A percentile compares a stretch with the other conserved stretches of the same genome.
These are phyloP conservation scores for Nannizziopsis arthrosporioides DNA, from an alignment of 2,329 filamentous ascomycete species.

Conservation along the genomic window DNA sequence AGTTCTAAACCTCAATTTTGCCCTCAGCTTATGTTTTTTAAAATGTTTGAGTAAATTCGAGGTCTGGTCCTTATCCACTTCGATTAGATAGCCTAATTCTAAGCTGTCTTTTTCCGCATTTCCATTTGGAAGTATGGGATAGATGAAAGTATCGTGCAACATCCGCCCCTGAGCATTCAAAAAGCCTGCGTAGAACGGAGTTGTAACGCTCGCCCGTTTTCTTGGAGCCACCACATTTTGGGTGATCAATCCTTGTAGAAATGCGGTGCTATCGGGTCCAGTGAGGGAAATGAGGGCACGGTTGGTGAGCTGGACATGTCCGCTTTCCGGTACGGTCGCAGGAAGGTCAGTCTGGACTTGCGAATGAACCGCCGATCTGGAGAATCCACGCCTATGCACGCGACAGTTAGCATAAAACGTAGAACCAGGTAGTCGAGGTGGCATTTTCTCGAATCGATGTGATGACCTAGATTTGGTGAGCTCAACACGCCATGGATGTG, in stretches of 20 bases:
- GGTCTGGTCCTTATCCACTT: constrained; percentile 62
- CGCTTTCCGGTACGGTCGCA: constrained; percentile 31
- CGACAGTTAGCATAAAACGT: constrained; percentile 25
- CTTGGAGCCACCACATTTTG: constrained; percentile 46
- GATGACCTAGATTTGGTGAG: too few relatives aligned
- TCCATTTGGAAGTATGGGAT: constrained; percentile 41
- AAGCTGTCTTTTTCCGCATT: constrained; percentile 11
- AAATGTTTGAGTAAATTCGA: constrained; percentile 57
- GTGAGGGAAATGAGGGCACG: constrained; percentile 68
- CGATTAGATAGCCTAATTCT: constrained; percentile 55
- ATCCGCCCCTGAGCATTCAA: constrained; percentile 76
- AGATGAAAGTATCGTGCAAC: constrained; percentile 82
- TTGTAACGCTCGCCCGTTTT: constrained; percentile 28
- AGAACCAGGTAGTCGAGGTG: constrained; percentile 18
- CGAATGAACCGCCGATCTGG: constrained; percentile 14
- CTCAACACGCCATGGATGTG: not conserved
- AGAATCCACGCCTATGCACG: constrained; percentile 21
- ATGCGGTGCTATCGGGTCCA: constrained; percentile 68
- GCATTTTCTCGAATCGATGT: constrained; percentile 20
- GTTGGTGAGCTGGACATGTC: constrained; percentile 48
- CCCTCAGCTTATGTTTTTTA: constrained; percentile 72
- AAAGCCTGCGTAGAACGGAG: constrained; percentile 68
- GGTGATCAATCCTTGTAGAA: constrained; percentile 80
- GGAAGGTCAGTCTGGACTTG: constrained; percentile 18
- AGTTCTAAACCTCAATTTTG: constrained; percentile 59